Evolutionary conservation across 1,284 basidiomycete genomes (phyloP), one percentile per base, ranked within the genome.

Genomic region (Ustilago hordei): DNA sequence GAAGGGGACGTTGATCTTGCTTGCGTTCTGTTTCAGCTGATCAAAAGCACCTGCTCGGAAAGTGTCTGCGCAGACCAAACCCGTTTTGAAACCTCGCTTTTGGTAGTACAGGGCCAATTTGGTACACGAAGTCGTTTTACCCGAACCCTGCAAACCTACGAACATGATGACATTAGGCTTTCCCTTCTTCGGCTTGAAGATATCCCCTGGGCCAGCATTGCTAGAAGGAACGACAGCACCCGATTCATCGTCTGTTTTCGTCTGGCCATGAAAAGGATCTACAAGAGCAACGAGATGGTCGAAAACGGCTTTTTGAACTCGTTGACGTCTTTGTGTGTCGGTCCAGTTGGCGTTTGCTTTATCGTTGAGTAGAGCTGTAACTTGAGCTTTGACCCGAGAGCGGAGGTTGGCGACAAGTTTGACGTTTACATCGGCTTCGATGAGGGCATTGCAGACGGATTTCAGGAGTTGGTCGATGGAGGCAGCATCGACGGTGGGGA

Each of bases 41-140:
- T 99, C 97, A 87, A 99, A 99, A 50, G 97, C 97, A 77, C 97
- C 97, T 6, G 97, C 97, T 88, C 97, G 93, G 90, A 99, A 99
- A 2, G 97, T 99, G 87, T 99, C 97, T 32, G 97, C 97, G 84
- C 97, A 99, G 81, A 99, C 97, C 56, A 99, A 94, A 79, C 93
- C 95, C n/a, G 95, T 93, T 86, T 95, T 95, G 90, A 98, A 95
- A 4, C 97, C 97, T 78, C 95, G 92, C 84, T 95, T 93, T 87
- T 97, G 95, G 87, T 98, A 99, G 88, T 99, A 93, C 0, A 98
- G 95, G 0, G 97, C 97, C 23, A 81, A 61, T 70, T 81, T 80
- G 43, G 80, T 83, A 87, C 95, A 98, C 60, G 95, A 98, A 35
- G 96, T 99, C 4, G 96, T 99, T 89, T 99, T 99, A 55, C 96